Conservation (phyloP, 1,284 basidiomycete species). For the Inonotus hispidus region DNA sequence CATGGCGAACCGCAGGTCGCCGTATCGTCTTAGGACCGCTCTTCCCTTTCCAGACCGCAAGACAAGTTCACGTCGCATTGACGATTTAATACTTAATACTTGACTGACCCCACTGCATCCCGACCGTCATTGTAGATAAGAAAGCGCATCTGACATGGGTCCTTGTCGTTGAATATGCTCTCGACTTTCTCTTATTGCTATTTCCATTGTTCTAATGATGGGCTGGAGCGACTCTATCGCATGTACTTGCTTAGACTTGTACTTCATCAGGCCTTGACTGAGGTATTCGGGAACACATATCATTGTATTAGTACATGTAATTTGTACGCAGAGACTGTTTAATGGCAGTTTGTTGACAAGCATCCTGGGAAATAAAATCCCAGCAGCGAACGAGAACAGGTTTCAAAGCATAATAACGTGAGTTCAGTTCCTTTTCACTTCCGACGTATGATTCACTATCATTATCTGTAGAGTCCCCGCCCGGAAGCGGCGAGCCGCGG, state of each 20-base stretch:
- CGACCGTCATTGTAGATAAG: not conserved
- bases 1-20: conserved; percentile 12
- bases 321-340: not conserved
- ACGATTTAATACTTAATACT: not conserved
- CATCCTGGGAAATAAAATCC: too few relatives aligned
- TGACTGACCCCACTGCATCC: not conserved
- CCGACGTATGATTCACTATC: too few relatives aligned
- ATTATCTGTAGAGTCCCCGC: too few relatives aligned
- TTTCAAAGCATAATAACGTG: too few relatives aligned
- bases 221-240: not conserved
- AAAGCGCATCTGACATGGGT: not conserved
- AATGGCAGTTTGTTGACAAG: too few relatives aligned
- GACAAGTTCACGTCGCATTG: not conserved
- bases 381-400: too few relatives aligned
- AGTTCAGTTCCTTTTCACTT: too few relatives aligned
- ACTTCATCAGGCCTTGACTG: not conserved
- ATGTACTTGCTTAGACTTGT: not conserved
- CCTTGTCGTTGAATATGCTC: not conserved
- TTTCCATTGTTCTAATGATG: not conserved
- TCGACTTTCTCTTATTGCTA: not conserved
- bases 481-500: too few relatives aligned
- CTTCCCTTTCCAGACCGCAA: not conserved
- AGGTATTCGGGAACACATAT: not conserved
- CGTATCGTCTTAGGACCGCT: conserved; percentile 1
- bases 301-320: not conserved